Evolutionary conservation across 306 rosid genomes (phyloP), one percentile per base, ranked within the genome.

Genomic region (Quercus engelmannii): DNA sequence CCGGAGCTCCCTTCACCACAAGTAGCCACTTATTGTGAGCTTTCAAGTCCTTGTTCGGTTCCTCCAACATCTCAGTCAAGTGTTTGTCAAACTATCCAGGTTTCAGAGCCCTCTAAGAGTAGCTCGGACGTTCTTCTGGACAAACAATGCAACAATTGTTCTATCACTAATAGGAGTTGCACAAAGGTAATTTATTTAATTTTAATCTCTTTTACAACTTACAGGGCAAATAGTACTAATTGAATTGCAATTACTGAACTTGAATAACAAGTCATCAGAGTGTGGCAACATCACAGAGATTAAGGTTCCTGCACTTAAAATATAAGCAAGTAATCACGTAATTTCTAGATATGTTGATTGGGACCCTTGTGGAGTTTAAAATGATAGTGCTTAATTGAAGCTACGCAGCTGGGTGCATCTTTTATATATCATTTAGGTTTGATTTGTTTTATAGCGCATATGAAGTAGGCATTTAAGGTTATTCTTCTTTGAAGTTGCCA

Each of bases 1-100:
- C 76, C 83, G 81, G 93, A 91, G 90, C 93, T 89, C 91, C 93
- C 97, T 89, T 91, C 93, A 85, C 90, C 61, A 71, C 90, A 89
- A 87, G 79, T 80, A 78, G 80, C 81, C 79, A 79, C 59, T 80
- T 78, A 61, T 31, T 76, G 78, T 80, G 87, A 79, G 70, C 78
- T 13, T 35, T 58, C 75, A 74, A 77, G 81, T 78, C 74, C 76
- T 61, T 43, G 78, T 86, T 68, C 85, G 74, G 71, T 49, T 81
- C 85, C 86, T 81, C 92, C 91, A 86, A 85, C 74, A 56, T 86
- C 84, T 70, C 86, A 77, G 64, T 84, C 89, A 2, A 69, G 87
- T 76, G 75, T 76, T 30, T 76, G 78, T 51, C 88, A 86, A 62
- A 63, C 78, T 41, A 41, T 77, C 77, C 80, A 63, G 19, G 67